These are phyloP conservation scores for Tuber calosporum DNA, from an alignment of 495 filamentous ascomycete genomes.

Conservation along the genomic window DNA sequence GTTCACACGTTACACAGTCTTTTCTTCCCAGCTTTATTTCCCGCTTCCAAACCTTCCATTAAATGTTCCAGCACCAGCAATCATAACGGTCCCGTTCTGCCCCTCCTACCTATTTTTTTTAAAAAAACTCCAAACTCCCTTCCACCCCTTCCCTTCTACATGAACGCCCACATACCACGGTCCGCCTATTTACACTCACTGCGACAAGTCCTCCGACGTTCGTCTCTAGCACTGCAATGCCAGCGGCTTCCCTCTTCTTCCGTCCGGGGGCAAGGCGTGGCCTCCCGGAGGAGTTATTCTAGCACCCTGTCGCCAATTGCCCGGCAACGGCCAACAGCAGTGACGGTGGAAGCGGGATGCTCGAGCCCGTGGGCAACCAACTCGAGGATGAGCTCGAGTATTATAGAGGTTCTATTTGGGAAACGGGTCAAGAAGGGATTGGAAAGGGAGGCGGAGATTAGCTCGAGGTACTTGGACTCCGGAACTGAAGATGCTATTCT, in stretches of 20 bases:
- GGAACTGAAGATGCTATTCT: slow-evolving; percentile 40
- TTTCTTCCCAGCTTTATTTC: not conserved
- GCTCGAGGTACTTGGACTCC: slow-evolving; percentile 39
- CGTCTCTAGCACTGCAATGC: not conserved
- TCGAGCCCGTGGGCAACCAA: not conserved
- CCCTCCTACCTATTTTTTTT: not conserved
- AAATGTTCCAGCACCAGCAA: not conserved
- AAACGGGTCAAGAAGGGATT: slow-evolving; percentile 27
- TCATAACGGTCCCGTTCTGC: not conserved
- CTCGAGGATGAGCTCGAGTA: slow-evolving; percentile 4
- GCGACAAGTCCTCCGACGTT: not conserved
- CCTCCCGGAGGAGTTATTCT: not conserved
- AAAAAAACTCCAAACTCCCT: not conserved
- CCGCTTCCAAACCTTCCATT: not conserved
- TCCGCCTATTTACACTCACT: not conserved
- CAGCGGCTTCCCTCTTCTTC: not conserved
- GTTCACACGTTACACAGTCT: not conserved
- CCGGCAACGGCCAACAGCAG: not conserved
- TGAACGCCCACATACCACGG: not conserved
- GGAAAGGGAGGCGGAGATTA: slow-evolving; percentile 30
- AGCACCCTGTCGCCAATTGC: not conserved
- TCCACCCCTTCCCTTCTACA: not conserved
- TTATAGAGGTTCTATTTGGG: slow-evolving; percentile 32
- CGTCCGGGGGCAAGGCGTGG: not conserved
- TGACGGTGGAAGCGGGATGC: not conserved